Evolutionary conservation across 2,329 filamentous ascomycete genomes (phyloP).

Genomic region (Clonostachys rosea): DNA sequence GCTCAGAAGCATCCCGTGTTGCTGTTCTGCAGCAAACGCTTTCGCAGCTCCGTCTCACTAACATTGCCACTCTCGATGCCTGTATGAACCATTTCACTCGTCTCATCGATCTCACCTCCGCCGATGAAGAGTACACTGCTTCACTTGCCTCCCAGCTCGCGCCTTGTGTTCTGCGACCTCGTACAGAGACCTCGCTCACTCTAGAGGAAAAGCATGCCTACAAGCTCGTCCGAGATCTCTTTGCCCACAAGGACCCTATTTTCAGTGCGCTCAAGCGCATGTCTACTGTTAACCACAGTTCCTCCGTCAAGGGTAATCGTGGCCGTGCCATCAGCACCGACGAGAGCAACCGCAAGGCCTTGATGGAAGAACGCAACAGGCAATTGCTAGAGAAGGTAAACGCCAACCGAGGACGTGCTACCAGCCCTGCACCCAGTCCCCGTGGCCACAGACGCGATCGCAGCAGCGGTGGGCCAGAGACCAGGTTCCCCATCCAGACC

Average conservation of each 20-base stretch:
- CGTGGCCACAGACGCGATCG: constrained; percentile 72
- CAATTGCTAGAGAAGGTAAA: constrained; percentile 68
- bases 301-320: constrained; percentile 49
- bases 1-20: constrained; percentile 73
- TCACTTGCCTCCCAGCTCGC: constrained; percentile 71
- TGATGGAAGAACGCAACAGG: constrained; percentile 89
- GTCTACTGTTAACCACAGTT: constrained; percentile 63
- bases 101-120: constrained; percentile 92
- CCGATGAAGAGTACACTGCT: constrained; percentile 80
- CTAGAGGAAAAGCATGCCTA: constrained; percentile 94
- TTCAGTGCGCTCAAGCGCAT: constrained; percentile 95
- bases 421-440: constrained; percentile 64
- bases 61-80: constrained; percentile 97
- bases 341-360: constrained; percentile 88
- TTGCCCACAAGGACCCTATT: constrained; percentile 90
- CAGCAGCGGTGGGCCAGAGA: constrained; percentile 68
- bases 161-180: constrained; percentile 83
- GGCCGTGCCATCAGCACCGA: constrained; percentile 89
- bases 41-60: constrained; percentile 88
- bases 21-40: constrained; percentile 93
- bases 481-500: constrained; percentile 79
- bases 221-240: constrained; percentile 85
- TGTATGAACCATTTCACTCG: constrained; percentile 98
- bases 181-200: constrained; percentile 81
- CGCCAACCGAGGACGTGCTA: constrained; percentile 64